Base-by-base conservation (phyloP, 2,329 filamentous ascomycete species). In the Apiospora marii region DNA sequence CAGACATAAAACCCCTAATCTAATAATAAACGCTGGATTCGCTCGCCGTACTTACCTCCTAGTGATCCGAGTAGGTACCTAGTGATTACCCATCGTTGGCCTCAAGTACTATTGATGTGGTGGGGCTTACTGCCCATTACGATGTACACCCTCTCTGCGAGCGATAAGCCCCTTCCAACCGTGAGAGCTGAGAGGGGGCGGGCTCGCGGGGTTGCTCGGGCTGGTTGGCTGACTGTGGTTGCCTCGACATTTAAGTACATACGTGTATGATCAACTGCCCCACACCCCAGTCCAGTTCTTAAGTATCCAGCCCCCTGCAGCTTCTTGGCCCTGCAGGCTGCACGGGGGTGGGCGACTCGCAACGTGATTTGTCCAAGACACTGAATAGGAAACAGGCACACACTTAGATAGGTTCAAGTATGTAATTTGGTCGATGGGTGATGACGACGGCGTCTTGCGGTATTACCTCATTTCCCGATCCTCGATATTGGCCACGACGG, bases 371-470 rank as follows among this genome's bases (percentile, higher is more conserved):
- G 58, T 64, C 22, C 34, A 41, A 37, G 58, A 12, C 16, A 41
- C 58, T 41, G 58, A 64, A 64, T 64, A 64, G 58, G 58, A 64
- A 64, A 64, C 58, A 41, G 58, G 58, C 34, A 22, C 53, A 58
- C 58, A 37, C 49, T 27, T 30, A 6, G 34, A 37, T 41, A 34
- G 58, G 58, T 41, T 64, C 58, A n/a, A 64, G 58, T 34, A 13
- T 64, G 58, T 4, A 64, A 64, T 64, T 34, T 37, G 58, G 41
- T 64, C 34, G 58, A 41, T 64, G 58, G 34, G 41, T 64, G 58
- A 34, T 64, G 58, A 64, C 34, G 58, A 64, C n/a, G 58, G 58
- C 34, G 58, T 41, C 58, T 41, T 37, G n/a, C 34, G 19, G 58
- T 41, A 64, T 64, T 64, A 64, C 58, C 58, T 64, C 58, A 64